These are phyloP conservation scores for Pyrenophora tritici-repentis DNA, from an alignment of 2,329 filamentous ascomycete species.

Conservation along the genomic window DNA sequence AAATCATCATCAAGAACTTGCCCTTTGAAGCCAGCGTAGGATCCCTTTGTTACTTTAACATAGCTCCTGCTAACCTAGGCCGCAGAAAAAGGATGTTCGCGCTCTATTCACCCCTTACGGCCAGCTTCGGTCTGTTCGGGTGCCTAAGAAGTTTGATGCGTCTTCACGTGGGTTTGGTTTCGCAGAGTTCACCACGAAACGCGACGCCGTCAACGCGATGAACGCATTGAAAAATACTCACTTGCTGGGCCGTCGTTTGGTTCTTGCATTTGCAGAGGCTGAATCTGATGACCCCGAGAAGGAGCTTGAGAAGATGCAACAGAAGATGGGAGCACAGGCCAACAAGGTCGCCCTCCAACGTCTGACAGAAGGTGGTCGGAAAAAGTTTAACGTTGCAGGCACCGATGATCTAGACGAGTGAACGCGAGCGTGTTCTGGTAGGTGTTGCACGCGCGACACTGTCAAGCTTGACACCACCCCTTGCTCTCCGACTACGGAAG, in stretches of 20 bases:
- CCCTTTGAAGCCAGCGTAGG: slow-evolving; percentile 76
- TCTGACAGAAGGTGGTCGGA: slow-evolving; percentile 80
- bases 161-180: slow-evolving; percentile 93
- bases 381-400: slow-evolving; percentile 83
- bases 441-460: slow-evolving; percentile 37
- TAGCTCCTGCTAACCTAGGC: slow-evolving; percentile 24
- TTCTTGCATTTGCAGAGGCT: slow-evolving; percentile 88
- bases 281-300: slow-evolving; percentile 91
- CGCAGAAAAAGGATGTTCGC: slow-evolving; percentile 81
- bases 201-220: slow-evolving; percentile 89
- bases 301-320: slow-evolving; percentile 95
- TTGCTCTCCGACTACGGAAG: slow-evolving; percentile 43
- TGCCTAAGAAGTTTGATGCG: slow-evolving; percentile 93
- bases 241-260: slow-evolving; percentile 84
- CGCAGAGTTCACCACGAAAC: slow-evolving; percentile 89
- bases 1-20: slow-evolving; percentile 97
- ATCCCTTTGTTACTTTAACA: slow-evolving; percentile 9
- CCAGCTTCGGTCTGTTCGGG: slow-evolving; percentile 85
- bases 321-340: slow-evolving; percentile 88
- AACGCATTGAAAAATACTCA: slow-evolving; percentile 91
- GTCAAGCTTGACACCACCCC: slow-evolving; percentile 35
- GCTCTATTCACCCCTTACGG: slow-evolving; percentile 87
- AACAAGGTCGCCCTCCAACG: slow-evolving; percentile 90
- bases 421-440: slow-evolving; percentile 39
- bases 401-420: slow-evolving; percentile 61